These are phyloP conservation scores for Aureobasidium leucospermi DNA, from an alignment of 2,329 filamentous ascomycete species.

Conservation along the genomic window DNA sequence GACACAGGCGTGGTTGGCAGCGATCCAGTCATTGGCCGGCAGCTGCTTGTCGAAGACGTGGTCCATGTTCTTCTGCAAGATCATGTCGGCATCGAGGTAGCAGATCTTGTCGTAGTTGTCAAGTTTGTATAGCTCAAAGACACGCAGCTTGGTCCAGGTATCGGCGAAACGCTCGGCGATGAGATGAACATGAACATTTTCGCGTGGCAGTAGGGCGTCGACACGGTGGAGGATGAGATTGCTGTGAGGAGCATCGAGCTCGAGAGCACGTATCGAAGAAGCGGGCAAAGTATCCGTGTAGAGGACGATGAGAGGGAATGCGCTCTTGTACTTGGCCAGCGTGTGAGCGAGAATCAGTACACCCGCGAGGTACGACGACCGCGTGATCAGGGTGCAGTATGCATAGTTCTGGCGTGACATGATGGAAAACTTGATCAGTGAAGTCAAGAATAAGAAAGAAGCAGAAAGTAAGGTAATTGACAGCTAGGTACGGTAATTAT, in stretches of 20 bases:
- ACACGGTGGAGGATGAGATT: slow-evolving; percentile 36
- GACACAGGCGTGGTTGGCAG: slow-evolving; percentile 45
- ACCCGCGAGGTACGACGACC: slow-evolving; percentile 46
- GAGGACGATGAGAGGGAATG: slow-evolving; percentile 43
- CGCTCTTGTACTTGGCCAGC: slow-evolving; percentile 37
- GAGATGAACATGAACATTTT: slow-evolving; percentile 29
- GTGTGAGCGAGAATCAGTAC: slow-evolving; percentile 45
- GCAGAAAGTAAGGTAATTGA: background rate
- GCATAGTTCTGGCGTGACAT: slow-evolving; percentile 24
- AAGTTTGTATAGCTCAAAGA: slow-evolving; percentile 38
- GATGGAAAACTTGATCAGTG: background rate
- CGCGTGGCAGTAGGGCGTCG: slow-evolving; percentile 34
- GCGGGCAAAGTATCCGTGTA: slow-evolving; percentile 39
- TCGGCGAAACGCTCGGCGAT: slow-evolving; percentile 47
- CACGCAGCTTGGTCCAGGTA: slow-evolving; percentile 50
- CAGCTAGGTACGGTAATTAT: background rate
- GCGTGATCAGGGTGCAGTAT: slow-evolving; percentile 46
- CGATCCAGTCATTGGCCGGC: slow-evolving; percentile 35
- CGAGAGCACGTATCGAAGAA: slow-evolving; percentile 35
- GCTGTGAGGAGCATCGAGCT: slow-evolving; percentile 33
- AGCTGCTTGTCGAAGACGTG: slow-evolving; percentile 37
- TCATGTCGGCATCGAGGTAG: slow-evolving; percentile 49
- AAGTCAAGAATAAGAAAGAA: background rate
- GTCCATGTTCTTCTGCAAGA: slow-evolving; percentile 38
- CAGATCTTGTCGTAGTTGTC: slow-evolving; percentile 35